Base-by-base conservation (phyloP, 2,329 filamentous ascomycete species). In the Didymellaceae sp. region DNA sequence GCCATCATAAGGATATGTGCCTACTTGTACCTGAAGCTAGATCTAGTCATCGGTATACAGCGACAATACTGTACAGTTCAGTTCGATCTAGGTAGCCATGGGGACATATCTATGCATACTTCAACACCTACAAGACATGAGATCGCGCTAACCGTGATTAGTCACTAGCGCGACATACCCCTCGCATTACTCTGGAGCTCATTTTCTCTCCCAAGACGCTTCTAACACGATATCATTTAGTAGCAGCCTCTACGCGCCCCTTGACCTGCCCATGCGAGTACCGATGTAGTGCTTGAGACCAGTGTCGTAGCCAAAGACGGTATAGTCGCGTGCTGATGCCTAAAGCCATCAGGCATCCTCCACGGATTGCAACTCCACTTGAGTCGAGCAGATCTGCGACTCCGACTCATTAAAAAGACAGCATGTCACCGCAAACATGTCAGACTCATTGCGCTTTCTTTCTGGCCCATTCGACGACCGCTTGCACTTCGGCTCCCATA, bases 301-400 rank as follows among this genome's bases (percentile, higher is more conserved):
- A 8, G 33, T n/a, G 18, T 22, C 18, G n/a, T n/a, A n/a, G n/a
- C 40, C 34, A 16, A 10, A 14, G 22, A 21, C 9, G 28, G 46
- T 1, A 32, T 34, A 30, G 40, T 18, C 7, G 7, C 1, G 11
- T 16, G 40, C 46, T 50, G 39, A 33, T 39, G 40, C 46, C 45
- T 49, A 39, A 17, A 16, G 28, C 20, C 10, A 31, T 38, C 26
- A 49, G 45, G 45, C 45, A n/a, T 26, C 45, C 38, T 17, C 32
- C 25, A 4, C 31, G 9, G n/a, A 5, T 24, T 26, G 10, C 16
- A n/a, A 7, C 25, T 17, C 13, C 18, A 5, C 20, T 10, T 34
- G 40, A 44, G 21, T 50, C 39, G 44, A 50, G 33, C 11, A 5
- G 8, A 10, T 9, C 9, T 28, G 16, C 11, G 13, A 20, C 5